These are phyloP conservation scores for Mucor sp. DNA, from an alignment of 371 early-diverging fungal species.

Conservation along the genomic window DNA sequence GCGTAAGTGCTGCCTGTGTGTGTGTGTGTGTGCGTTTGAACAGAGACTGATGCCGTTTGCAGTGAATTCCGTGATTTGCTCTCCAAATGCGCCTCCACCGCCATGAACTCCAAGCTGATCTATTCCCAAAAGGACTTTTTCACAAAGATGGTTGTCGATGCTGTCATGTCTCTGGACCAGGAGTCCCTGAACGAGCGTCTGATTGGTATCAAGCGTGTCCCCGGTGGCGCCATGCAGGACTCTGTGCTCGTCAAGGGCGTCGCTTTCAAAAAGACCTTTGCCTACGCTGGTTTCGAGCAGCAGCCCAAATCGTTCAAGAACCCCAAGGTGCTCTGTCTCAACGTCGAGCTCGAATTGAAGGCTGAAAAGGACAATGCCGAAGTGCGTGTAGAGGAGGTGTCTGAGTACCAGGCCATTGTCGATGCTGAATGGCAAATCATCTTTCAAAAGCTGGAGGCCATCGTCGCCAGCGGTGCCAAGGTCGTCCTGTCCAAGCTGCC, in stretches of 20 bases:
- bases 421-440: slow-evolving; percentile 99
- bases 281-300: slow-evolving; percentile 99
- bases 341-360: slow-evolving; percentile 99
- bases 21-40: not conserved
- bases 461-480: slow-evolving; percentile 98
- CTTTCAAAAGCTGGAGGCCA: slow-evolving; percentile 97
- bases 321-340: slow-evolving; percentile 95
- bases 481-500: slow-evolving; percentile 99
- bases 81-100: slow-evolving; percentile 96
- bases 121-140: slow-evolving; percentile 98
- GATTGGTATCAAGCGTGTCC: slow-evolving; percentile 98
- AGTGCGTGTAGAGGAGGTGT: slow-evolving; percentile 95
- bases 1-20: slow-evolving; percentile 51
- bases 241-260: slow-evolving; percentile 97
- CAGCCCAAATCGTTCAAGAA: slow-evolving; percentile 97
- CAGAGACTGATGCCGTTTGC: slow-evolving; percentile 1
- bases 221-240: slow-evolving; percentile 99
- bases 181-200: slow-evolving; percentile 90
- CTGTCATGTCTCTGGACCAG: slow-evolving; percentile 93
- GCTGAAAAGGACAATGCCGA: slow-evolving; percentile 99
- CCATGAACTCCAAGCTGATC: slow-evolving; percentile 99
- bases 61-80: slow-evolving; percentile 91
- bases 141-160: slow-evolving; percentile 99
- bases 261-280: slow-evolving; percentile 99
- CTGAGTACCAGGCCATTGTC: slow-evolving; percentile 99